Evolutionary conservation across 139 green algal genomes (phyloP).

Genomic region (Desmodesmus armatus): DNA sequence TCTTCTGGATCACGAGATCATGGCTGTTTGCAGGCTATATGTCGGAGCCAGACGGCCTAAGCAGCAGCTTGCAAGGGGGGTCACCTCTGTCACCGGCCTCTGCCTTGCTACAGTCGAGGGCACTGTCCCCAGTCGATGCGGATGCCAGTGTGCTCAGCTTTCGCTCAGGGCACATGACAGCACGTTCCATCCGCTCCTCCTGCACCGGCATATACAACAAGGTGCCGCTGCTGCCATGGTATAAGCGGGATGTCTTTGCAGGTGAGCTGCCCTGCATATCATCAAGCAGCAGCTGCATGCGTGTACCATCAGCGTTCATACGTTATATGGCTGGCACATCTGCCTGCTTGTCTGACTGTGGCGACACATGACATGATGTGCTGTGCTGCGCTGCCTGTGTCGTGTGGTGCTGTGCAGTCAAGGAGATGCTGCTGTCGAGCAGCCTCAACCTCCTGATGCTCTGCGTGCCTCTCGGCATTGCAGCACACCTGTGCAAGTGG

Average conservation of each 20-base stretch:
- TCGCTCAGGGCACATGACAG: background rate
- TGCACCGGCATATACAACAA: too few species aligned
- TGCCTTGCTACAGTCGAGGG: too few species aligned
- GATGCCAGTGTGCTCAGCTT: too few species aligned
- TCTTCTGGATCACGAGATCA: too few species aligned
- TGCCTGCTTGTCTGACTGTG: background rate
- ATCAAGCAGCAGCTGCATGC: background rate
- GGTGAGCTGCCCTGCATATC: background rate
- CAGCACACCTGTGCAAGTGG: constrained; percentile 52
- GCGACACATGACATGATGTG: background rate
- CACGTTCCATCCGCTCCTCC: background rate
- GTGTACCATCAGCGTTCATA: too few species aligned
- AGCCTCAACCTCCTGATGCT: constrained; percentile 84
- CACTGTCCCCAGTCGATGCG: too few species aligned
- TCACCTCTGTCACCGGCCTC: background rate
- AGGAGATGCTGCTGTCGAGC: constrained; percentile 65
- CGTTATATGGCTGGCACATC: too few species aligned
- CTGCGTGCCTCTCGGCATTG: constrained; percentile 70
- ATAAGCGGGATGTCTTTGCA: constrained; percentile 8
- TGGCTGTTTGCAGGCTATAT: too few species aligned
- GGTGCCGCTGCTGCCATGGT: background rate
- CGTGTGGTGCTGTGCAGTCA: constrained; percentile 38
- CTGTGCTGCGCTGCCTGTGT: background rate
- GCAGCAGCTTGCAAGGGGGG: constrained; percentile 9
- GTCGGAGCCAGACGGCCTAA: too few species aligned